A percentile compares a stretch with the other conserved stretches of the same genome.
These are phyloP conservation scores for Globisporangium splendens DNA, from an alignment of 352 stramenopile genomes.

Conservation along the genomic window DNA sequence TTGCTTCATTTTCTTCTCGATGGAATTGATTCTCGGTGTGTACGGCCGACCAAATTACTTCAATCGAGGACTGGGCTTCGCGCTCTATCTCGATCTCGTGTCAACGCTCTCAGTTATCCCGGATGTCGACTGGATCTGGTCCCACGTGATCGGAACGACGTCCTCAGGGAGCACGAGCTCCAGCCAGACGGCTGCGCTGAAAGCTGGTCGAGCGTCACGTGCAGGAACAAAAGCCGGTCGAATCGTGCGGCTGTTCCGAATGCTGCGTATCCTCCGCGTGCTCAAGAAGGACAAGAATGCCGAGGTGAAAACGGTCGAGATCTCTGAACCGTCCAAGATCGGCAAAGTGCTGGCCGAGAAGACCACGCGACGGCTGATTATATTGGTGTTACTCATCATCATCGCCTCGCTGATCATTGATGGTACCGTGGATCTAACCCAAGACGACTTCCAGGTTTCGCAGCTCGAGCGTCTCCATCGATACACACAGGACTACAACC, in stretches of 20 bases:
- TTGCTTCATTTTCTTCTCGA: slow-evolving; percentile 68
- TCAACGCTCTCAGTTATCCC: slow-evolving; percentile 92
- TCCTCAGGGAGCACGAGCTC: slow-evolving; percentile 16
- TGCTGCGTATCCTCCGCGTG: slow-evolving; percentile 85
- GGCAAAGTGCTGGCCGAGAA: slow-evolving; percentile 94
- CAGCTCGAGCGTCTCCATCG: slow-evolving; percentile 80
- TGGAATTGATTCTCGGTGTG: slow-evolving; percentile 65
- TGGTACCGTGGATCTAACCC: slow-evolving; percentile 56
- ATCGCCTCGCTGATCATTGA: slow-evolving; percentile 84
- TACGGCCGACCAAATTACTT: slow-evolving; percentile 82
- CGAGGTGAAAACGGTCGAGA: slow-evolving; percentile 52
- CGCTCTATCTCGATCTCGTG: slow-evolving; percentile 94
- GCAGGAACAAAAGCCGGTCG: slow-evolving; percentile 84
- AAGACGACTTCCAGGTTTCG: slow-evolving; percentile 73
- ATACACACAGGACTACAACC: slow-evolving; percentile 82
- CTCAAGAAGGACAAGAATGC: slow-evolving; percentile 76
- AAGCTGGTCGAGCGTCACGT: slow-evolving; percentile 81
- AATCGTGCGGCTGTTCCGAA: slow-evolving; percentile 90
- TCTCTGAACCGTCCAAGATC: slow-evolving; percentile 91
- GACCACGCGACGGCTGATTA: slow-evolving; percentile 90
- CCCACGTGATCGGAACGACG: slow-evolving; percentile 37
- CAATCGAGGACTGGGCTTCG: slow-evolving; percentile 64
- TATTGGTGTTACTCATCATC: slow-evolving; percentile 88
- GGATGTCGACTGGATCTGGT: slow-evolving; percentile 87
- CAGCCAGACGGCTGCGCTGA: slow-evolving; percentile 63